Evolutionary conservation across 345 rosid genomes (phyloP).

Genomic region (Eucalyptus urophylla): DNA sequence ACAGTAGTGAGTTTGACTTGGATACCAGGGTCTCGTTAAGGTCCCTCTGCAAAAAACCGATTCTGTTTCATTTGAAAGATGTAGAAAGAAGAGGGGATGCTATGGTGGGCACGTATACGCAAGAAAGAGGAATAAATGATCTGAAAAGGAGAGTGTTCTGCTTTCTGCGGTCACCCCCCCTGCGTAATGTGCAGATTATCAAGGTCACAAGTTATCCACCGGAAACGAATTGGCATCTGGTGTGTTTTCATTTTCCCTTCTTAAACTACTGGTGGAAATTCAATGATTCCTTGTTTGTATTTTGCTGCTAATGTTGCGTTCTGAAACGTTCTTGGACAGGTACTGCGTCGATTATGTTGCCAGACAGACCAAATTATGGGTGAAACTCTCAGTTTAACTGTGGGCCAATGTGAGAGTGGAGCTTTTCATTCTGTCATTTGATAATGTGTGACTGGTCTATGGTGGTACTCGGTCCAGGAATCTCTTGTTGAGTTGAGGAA

Average conservation of each 20-base stretch:
- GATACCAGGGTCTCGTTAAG: slow-evolving; percentile 53
- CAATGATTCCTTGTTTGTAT: not conserved
- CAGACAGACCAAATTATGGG: slow-evolving; percentile 31
- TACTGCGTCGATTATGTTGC: slow-evolving; percentile 75
- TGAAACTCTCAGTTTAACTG: slow-evolving; percentile 43
- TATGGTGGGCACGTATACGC: slow-evolving; percentile 44
- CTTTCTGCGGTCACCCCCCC: slow-evolving; percentile 51
- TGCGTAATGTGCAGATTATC: slow-evolving; percentile 43
- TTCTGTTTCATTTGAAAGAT: slow-evolving; percentile 46
- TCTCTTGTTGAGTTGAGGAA: not conserved
- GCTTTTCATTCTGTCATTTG: slow-evolving; percentile 22
- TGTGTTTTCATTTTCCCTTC: slow-evolving; percentile 4
- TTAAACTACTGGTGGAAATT: not conserved
- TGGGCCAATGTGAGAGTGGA: slow-evolving; percentile 58
- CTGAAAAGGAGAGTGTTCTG: slow-evolving; percentile 63
- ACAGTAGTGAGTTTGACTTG: slow-evolving; percentile 62
- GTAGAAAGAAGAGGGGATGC: slow-evolving; percentile 24
- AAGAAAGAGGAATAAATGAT: slow-evolving; percentile 39
- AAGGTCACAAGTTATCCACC: slow-evolving; percentile 48
- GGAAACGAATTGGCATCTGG: slow-evolving; percentile 75
- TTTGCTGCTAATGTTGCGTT: not conserved
- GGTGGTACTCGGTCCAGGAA: not conserved
- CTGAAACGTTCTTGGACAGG: slow-evolving; percentile 20
- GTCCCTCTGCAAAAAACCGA: slow-evolving; percentile 48
- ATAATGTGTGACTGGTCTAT: slow-evolving; percentile 4